Base-by-base conservation (phyloP, 306 rosid species). In the Glycine tomentella region DNA sequence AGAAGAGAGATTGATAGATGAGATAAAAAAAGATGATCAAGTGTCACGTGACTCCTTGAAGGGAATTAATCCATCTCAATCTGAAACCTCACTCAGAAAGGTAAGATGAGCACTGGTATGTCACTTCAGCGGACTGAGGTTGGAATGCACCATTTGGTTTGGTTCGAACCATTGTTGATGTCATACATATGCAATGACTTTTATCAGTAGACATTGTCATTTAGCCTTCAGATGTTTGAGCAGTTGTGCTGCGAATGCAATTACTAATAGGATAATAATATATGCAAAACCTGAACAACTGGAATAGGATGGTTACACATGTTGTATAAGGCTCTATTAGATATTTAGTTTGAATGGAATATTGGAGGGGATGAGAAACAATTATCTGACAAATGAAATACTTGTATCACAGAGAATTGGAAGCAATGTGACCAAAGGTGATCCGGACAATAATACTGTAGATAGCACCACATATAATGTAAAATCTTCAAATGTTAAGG, bases 351-450 rank as follows among this genome's bases (percentile, higher is more conserved):
- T 80, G 61, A 66, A 78, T 63, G 53, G 69, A 81, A 59, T 78
- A n/a, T 61, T 61, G 52, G 20, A 80, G 72, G 38, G 51, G 78
- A 74, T 87, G 66, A 38, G 61, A 70, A 80, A 80, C 42, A 2
- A 7, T 52, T 45, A 64, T 71, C 74, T 80, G 67, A 83, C 81
- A 46, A 64, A 75, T 84, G 77, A 73, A 79, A 55, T 79, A 45
- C 67, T 70, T 79, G 16, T 74, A 36, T 75, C 80, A 78, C 90
- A 95, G 99, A 93, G 97, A 85, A 89, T 8, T 81, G 81, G 84
- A 51, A 72, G 74, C 55, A 73, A 77, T 49, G 83, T 76, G 50
- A 84, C 83, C 25, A 84, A 51, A 74, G 80, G 82, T 61, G 89
- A 85, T 77, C 75, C 63, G n/a, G 83, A 80, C 53, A 79, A 65